phyloP scores from a whole-genome alignment of 352 stramenopile species.

The Globisporangium abappressorium region DNA sequence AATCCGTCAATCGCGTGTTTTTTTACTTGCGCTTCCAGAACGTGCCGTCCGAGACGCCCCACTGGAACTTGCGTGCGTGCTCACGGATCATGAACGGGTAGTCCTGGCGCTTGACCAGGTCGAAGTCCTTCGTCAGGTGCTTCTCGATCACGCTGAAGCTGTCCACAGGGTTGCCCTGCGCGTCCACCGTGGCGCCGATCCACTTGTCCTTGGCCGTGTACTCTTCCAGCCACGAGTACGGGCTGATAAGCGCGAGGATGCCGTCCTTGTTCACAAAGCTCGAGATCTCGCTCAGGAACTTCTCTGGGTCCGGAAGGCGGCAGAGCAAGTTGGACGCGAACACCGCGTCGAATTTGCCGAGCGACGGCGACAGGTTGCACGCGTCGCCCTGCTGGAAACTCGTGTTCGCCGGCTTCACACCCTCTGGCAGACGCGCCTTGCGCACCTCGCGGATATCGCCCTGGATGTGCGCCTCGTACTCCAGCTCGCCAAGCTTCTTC shows the following conservation, averaged over 20 bases:
- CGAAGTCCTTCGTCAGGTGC: slow-evolving; percentile 62
- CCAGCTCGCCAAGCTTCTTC: slow-evolving; percentile 71
- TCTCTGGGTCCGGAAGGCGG: slow-evolving; percentile 89
- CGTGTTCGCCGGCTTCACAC: slow-evolving; percentile 55
- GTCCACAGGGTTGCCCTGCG: slow-evolving; percentile 43
- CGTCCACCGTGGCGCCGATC: slow-evolving; percentile 63
- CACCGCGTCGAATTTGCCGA: slow-evolving; percentile 92
- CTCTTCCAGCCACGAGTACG: slow-evolving; percentile 97
- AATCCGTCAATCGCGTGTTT: neutral
- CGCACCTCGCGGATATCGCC: slow-evolving; percentile 72
- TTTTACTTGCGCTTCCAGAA: slow-evolving; percentile 79
- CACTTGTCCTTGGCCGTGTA: slow-evolving; percentile 92
- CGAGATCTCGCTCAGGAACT: slow-evolving; percentile 86
- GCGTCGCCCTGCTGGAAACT: slow-evolving; percentile 94
- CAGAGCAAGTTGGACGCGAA: slow-evolving; percentile 96
- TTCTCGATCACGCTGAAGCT: slow-evolving; percentile 67
- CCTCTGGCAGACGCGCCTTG: slow-evolving; percentile 59
- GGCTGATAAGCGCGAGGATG: slow-evolving; percentile 93
- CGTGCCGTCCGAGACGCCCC: slow-evolving; percentile 85
- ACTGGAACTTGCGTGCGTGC: slow-evolving; percentile 92
- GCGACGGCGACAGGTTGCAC: slow-evolving; percentile 74
- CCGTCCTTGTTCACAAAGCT: slow-evolving; percentile 89
- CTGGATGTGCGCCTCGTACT: slow-evolving; percentile 88
- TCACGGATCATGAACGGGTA: slow-evolving; percentile 92
- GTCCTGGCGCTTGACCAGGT: slow-evolving; percentile 75